Base-by-base conservation (phyloP, 305 asterid species). In the Withania somnifera region DNA sequence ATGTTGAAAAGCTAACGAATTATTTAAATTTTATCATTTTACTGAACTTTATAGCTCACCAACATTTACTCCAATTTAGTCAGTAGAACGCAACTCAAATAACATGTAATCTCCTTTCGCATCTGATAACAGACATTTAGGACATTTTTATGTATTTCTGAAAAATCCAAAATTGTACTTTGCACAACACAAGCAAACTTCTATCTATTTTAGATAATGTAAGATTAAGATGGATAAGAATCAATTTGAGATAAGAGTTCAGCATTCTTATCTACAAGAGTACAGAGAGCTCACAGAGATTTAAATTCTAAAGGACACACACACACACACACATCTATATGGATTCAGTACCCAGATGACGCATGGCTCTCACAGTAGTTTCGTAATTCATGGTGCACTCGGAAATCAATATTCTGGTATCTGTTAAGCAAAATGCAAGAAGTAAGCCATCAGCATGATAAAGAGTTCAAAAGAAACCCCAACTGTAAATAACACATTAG, bases 321-420 rank as follows among this genome's bases (percentile, higher is more conserved):
- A 50, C 22, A 32, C 8, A 14, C 30, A n/a, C 10, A 26, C n/a
- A 30, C 11, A 47, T 10, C 64, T 10, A 6, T 45, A 45, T 15
- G 54, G 79, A 73, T 13, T 73, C 60, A 19, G 78, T 80, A 80
- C 83, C 78, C 83, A 30, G 83, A 80, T 13, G 57, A 67, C 36
- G 14, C 45, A 45, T 54, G 83, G 58, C 63, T 68, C 64, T 80
- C 83, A 63, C 63, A 63, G 83, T 63, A 80, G 11, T 78, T 80
- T 63, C 28, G 77, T 63, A 80, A 80, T 63, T 47, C 57, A 61
- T 71, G 83, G 32, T 63, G 61, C 40, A 80, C 83, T 47, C 83
- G 83, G 51, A 80, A 80, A 80, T 80, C 83, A 58, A 80, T 60
- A 80, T 36, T 58, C 19, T 80, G 83, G 77, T 61, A 80, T 63